Conservation (phyloP, 2,329 filamentous ascomycete genomes). For the Coleophoma eucalyptorum region DNA sequence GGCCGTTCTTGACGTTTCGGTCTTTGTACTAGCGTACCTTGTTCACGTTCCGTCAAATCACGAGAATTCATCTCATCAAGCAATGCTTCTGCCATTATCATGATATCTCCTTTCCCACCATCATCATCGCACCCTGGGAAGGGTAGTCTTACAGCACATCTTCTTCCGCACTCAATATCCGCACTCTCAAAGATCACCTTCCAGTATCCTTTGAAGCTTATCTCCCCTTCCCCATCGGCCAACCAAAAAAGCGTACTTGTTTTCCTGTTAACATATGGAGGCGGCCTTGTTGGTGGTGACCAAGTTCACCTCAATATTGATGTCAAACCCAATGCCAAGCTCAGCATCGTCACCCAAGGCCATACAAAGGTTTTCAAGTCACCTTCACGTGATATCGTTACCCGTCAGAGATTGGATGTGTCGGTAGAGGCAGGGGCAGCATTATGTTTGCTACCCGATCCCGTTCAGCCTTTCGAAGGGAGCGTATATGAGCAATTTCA, state of each 20-base stretch:
- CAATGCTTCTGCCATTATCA: conserved; percentile 2
- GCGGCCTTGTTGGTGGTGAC: conserved; percentile 87
- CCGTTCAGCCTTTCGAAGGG: conserved; percentile 83
- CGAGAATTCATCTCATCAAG: too few relatives aligned
- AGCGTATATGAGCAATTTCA: conserved; percentile 85
- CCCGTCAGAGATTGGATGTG: conserved; percentile 52
- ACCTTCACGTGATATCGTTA: conserved; percentile 47
- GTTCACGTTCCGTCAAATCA: background rate
- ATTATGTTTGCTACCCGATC: conserved; percentile 77
- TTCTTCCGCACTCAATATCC: conserved; percentile 68
- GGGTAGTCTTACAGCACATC: conserved; percentile 70
- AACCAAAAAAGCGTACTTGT: conserved; percentile 69
- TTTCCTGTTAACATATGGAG: conserved; percentile 91
- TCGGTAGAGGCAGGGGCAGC: conserved; percentile 46
- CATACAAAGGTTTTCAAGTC: conserved; percentile 97
- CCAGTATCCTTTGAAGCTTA: conserved; percentile 92
- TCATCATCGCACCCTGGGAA: conserved; percentile 73
- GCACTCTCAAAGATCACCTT: conserved; percentile 74
- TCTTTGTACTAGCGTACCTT: background rate
- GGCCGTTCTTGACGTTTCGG: too few relatives aligned
- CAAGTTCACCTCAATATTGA: conserved; percentile 68
- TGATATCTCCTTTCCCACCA: conserved; percentile 42
- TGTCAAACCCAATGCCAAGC: conserved; percentile 59
- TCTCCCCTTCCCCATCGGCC: conserved; percentile 69
- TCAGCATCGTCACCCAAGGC: conserved; percentile 68